Conservation (phyloP, 345 rosid species). For the Nasturtium officinale region DNA sequence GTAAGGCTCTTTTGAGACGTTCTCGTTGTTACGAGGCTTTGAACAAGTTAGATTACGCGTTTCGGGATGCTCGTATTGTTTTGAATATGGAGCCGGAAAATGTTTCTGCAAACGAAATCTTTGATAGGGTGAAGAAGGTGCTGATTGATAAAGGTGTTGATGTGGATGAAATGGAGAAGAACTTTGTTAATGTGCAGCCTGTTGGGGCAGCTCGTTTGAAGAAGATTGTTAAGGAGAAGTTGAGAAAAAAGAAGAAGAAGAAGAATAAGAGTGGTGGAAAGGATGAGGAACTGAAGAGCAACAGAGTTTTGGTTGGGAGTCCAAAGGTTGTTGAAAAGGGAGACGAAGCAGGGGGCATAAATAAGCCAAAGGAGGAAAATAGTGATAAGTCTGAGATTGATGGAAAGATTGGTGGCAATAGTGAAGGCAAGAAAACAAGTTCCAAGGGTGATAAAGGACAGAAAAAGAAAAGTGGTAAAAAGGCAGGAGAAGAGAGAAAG, state of each 20-base stretch:
- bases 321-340: constrained; percentile 22
- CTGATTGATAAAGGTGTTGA: constrained; percentile 68
- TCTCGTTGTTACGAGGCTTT: constrained; percentile 84
- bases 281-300: constrained; percentile 42
- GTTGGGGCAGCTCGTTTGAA: constrained; percentile 46
- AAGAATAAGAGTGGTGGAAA: constrained; percentile 41
- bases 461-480: constrained; percentile 50
- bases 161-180: constrained; percentile 68
- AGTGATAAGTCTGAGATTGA: constrained; percentile 31
- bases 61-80: constrained; percentile 79
- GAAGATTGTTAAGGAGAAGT: constrained; percentile 67
- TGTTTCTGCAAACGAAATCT: constrained; percentile 66
- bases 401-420: constrained; percentile 18
- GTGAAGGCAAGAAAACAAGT: constrained; percentile 23
- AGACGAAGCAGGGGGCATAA: constrained; percentile 12
- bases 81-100: constrained; percentile 85
- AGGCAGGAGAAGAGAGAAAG: constrained; percentile 38
- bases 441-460: constrained; percentile 40
- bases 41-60: constrained; percentile 85
- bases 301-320: constrained; percentile 41
- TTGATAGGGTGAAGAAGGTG: constrained; percentile 64
- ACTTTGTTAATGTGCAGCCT: constrained; percentile 48
- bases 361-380: constrained; percentile 22
- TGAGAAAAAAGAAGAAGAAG: constrained; percentile 69
- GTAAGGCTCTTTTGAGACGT: constrained; percentile 81